Percentiles rank a stretch among this genome's conserved stretches.
Evolutionary conservation across 2,329 filamentous ascomycete species (phyloP).

Genomic region (Neopestalotiopsis sp.): DNA sequence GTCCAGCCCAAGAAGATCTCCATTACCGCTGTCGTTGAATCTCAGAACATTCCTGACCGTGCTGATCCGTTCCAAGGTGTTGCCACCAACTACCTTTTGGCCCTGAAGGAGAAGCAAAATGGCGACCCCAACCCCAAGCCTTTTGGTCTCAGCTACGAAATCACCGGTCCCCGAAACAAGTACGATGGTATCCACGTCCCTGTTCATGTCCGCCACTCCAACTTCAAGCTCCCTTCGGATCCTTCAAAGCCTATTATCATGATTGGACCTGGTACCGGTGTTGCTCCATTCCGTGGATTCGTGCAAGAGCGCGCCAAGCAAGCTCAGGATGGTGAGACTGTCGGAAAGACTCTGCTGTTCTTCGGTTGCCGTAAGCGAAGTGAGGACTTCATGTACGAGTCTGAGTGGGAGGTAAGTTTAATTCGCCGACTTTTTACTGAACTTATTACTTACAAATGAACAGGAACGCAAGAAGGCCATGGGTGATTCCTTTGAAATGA

Average conservation of each 20-base stretch:
- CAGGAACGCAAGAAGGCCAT: constrained; percentile 84
- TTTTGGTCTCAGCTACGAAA: constrained; percentile 84
- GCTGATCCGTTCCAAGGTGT: constrained; percentile 86
- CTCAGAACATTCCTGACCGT: constrained; percentile 76
- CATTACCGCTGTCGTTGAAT: constrained; percentile 94
- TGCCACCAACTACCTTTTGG: constrained; percentile 94
- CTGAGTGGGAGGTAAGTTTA: constrained; percentile 86
- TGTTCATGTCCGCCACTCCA: constrained; percentile 95
- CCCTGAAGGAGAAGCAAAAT: constrained; percentile 96
- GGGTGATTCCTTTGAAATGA: constrained; percentile 86
- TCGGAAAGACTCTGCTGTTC: constrained; percentile 90
- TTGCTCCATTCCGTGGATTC: constrained; percentile 94
- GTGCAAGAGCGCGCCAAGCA: constrained; percentile 90
- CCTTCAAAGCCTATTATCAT: constrained; percentile 94
- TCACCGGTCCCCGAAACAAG: constrained; percentile 91
- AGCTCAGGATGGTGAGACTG: constrained; percentile 77
- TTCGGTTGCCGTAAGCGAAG: constrained; percentile 87
- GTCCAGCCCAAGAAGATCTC: constrained; percentile 95
- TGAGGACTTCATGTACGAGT: constrained; percentile 93
- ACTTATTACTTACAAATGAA: constrained; percentile 31
- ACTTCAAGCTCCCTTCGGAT: constrained; percentile 98
- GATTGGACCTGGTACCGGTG: constrained; percentile 94
- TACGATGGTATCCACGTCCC: constrained; percentile 96
- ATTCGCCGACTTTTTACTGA: not conserved
- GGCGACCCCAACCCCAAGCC: constrained; percentile 82